Evolutionary conservation across 225 moss, liverwort and hornwort genomes (phyloP), one percentile per base, ranked within the genome.

Genomic region (Rhytidiadelphus loreus): DNA sequence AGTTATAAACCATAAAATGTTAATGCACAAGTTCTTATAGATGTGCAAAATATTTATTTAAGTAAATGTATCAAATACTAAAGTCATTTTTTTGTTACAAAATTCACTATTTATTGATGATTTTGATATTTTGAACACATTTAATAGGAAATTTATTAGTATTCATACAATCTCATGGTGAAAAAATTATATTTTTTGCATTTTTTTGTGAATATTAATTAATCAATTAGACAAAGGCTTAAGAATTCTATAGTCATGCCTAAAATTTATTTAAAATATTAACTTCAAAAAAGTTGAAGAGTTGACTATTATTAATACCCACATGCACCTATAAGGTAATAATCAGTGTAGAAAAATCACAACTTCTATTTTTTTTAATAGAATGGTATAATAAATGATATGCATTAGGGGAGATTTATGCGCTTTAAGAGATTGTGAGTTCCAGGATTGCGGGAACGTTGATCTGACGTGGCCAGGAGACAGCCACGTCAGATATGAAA

Each of bases 11-110:
- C 3, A 46, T 30, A 30, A 44, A 30, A 19, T 74, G 20, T 48
- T 48, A 12, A 74, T 74, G 12, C 4, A 74, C 0, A 0, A 0
- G 6, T 30, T 74, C 4, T 10, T 29, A 74, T 0, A 19, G 48
- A 30, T 74, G 30, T 30, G 11, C 12, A 74, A 32, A 30, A 12
- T 74, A 48, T 74, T 48, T 43, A 43, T 46, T 20, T 30, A 8
- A 46, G 12, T 4, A 74, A 19, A 30, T 19, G 3, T 46, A 46
- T 46, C 11, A 29, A 72, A 43, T 43, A 3, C 3, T 43, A 9
- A 43, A 73, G 29, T 29, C 5, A 0, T 4, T 44, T 73, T 1
- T 44, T 29, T 46, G 16, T 46, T 73, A 46, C 4, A 18, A 46
- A 73, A 18, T 44, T 46, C 11, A 46, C 11, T 46, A 19, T 18